phyloP scores from a whole-genome alignment of 1,284 basidiomycete genomes.

The Rhodotorula sp. region DNA sequence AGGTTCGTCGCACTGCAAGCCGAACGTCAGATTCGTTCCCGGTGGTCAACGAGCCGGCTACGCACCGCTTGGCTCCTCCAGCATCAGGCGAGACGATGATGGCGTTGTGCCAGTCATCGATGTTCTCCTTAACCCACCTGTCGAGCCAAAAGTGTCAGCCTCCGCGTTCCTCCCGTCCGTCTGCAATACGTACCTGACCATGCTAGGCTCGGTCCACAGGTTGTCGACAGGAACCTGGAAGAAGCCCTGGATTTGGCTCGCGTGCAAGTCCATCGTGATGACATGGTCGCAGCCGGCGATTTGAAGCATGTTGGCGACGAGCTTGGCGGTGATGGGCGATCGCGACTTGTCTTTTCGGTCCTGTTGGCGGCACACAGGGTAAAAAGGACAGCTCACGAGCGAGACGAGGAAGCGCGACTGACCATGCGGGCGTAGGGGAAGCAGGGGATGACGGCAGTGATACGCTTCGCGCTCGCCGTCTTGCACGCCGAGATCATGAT shows the following conservation, averaged over 20 bases:
- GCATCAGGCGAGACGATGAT: slow-evolving; percentile 98
- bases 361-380: slow-evolving; percentile 55
- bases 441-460: slow-evolving; percentile 97
- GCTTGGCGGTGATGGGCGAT: slow-evolving; percentile 96
- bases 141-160: slow-evolving; percentile 25
- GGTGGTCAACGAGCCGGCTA: too few relatives aligned
- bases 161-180: neutral
- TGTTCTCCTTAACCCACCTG: slow-evolving; percentile 73
- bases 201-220: slow-evolving; percentile 59
- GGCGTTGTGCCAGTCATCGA: slow-evolving; percentile 80
- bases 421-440: slow-evolving; percentile 82
- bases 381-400: too few relatives aligned
- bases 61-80: slow-evolving; percentile 92
- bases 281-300: slow-evolving; percentile 98
- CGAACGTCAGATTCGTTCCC: neutral
- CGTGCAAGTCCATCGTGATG: slow-evolving; percentile 98
- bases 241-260: slow-evolving; percentile 98
- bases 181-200: slow-evolving; percentile 38
- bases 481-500: slow-evolving; percentile 76
- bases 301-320: slow-evolving; percentile 94
- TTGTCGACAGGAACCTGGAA: slow-evolving; percentile 99
- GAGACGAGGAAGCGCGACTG: neutral
- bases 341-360: slow-evolving; percentile 98
- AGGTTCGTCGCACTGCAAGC: slow-evolving; percentile 77
- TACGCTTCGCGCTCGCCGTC: slow-evolving; percentile 90